Evolutionary conservation across 2,329 filamentous ascomycete species (phyloP).

Genomic region (Xylariomycetidae sp.): DNA sequence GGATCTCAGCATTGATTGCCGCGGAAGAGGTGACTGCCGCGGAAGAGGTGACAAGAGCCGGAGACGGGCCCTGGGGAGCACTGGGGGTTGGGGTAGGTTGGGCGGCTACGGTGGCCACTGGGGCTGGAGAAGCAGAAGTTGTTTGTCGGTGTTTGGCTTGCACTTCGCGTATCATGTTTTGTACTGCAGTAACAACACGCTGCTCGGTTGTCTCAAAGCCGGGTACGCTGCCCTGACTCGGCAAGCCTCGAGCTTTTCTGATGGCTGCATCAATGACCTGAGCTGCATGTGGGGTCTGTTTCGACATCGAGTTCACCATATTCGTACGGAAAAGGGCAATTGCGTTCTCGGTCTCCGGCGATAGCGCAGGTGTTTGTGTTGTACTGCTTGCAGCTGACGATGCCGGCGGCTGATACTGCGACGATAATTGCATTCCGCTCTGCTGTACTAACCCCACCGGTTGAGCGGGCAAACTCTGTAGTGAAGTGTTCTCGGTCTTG

Average conservation of each 20-base stretch:
- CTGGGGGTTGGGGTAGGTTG: conserved; percentile 19
- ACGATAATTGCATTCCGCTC: not conserved
- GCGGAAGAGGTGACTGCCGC: too few species aligned
- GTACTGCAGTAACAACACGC: conserved; percentile 22
- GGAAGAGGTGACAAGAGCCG: too few species aligned
- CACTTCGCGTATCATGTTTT: conserved; percentile 26
- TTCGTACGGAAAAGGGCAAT: conserved; percentile 25
- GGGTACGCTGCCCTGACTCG: conserved; percentile 18
- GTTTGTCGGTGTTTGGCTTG: conserved; percentile 17
- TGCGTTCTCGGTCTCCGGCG: conserved; percentile 25
- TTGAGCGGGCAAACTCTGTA: conserved; percentile 8
- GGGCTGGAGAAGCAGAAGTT: conserved; percentile 22
- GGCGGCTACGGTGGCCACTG: conserved; percentile 8
- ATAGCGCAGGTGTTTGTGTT: conserved; percentile 8
- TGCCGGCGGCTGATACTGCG: conserved; percentile 6
- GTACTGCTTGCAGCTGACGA: conserved; percentile 7
- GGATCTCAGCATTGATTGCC: conserved; percentile 24
- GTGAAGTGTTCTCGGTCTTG: conserved; percentile 16
- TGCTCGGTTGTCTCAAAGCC: conserved; percentile 24
- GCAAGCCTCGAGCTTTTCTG: conserved; percentile 22
- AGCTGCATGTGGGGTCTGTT: conserved; percentile 22
- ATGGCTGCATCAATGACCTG: conserved; percentile 27
- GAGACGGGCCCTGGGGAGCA: too few species aligned
- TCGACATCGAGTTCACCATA: conserved; percentile 23
- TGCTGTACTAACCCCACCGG: conserved; percentile 2